phyloP scores from a whole-genome alignment of 2,329 filamentous ascomycete species.

The Nemania abortiva region DNA sequence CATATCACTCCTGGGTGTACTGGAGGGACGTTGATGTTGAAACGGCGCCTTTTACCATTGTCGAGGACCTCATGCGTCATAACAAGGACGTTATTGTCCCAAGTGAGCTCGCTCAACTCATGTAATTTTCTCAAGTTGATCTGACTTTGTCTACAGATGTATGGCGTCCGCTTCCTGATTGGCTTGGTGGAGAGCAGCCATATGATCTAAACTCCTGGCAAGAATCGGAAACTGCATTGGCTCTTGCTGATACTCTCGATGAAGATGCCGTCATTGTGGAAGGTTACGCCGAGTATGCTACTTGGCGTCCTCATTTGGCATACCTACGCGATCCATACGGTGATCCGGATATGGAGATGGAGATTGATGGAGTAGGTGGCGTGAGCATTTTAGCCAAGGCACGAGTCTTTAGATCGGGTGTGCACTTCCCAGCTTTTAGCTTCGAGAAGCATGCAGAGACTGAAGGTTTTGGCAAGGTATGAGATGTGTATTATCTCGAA shows the following conservation, averaged over 20 bases:
- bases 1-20: slow-evolving; percentile 98
- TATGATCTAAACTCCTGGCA: slow-evolving; percentile 99
- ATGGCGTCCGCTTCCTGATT: slow-evolving; percentile 98
- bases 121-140: slow-evolving; percentile 6
- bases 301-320: slow-evolving; percentile 95
- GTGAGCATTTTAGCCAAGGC: slow-evolving; percentile 98
- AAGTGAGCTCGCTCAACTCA: slow-evolving; percentile 72
- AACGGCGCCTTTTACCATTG: slow-evolving; percentile 94
- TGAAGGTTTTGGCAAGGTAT: slow-evolving; percentile 97
- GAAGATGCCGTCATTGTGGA: slow-evolving; percentile 99
- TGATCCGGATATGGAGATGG: slow-evolving; percentile 99
- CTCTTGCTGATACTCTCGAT: slow-evolving; percentile 92
- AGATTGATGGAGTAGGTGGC: slow-evolving; percentile 96
- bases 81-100: slow-evolving; percentile 99
- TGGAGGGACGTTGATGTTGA: slow-evolving; percentile 99
- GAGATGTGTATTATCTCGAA: slow-evolving; percentile 41
- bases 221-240: slow-evolving; percentile 95
- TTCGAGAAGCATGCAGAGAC: slow-evolving; percentile 99
- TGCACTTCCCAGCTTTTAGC: slow-evolving; percentile 97
- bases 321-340: slow-evolving; percentile 97
- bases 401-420: slow-evolving; percentile 91
- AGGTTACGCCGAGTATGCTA: slow-evolving; percentile 98
- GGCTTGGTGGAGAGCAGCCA: slow-evolving; percentile 97
- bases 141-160: slow-evolving; percentile 72
- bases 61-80: slow-evolving; percentile 98